Evolutionary conservation across 305 asterid species (phyloP).

Genomic region (Monarda citriodora): DNA sequence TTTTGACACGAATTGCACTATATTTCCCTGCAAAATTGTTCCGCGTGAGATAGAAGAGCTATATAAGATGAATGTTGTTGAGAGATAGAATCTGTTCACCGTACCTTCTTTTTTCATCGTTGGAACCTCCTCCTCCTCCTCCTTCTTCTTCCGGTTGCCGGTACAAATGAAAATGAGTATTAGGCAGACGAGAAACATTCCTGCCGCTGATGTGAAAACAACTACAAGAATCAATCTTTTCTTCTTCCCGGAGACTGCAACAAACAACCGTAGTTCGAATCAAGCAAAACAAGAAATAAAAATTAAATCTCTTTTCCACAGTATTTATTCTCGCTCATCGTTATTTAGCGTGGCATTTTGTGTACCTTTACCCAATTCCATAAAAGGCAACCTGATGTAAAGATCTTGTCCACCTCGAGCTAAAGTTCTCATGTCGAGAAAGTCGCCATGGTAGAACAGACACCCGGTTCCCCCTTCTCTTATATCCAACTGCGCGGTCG

Average conservation of each 20-base stretch:
- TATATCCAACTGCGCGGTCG: slow-evolving; percentile 8
- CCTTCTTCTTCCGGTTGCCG: no score
- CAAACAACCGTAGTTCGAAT: no score
- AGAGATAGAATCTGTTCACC: not conserved
- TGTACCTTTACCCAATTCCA: slow-evolving; percentile 3
- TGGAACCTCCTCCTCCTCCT: no score
- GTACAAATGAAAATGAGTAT: no score
- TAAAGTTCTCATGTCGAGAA: slow-evolving; percentile 1
- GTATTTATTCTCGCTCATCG: not conserved
- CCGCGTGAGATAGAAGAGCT: no score
- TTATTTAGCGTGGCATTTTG: no score
- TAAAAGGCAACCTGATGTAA: slow-evolving; percentile 12
- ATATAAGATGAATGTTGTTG: not conserved
- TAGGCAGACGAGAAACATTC: no score
- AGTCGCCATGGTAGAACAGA: slow-evolving; percentile 10
- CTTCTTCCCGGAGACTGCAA: no score
- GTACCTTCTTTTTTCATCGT: no score
- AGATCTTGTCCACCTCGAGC: not conserved
- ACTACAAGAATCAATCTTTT: no score
- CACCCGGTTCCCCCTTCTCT: slow-evolving; percentile 3
- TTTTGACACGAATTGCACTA: not conserved
- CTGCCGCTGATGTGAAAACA: no score
- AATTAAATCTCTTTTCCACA: not conserved
- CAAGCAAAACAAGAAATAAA: no score
- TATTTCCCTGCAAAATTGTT: not conserved